Conservation (phyloP, 768 basidiomycete species). For the Russula sp. region DNA sequence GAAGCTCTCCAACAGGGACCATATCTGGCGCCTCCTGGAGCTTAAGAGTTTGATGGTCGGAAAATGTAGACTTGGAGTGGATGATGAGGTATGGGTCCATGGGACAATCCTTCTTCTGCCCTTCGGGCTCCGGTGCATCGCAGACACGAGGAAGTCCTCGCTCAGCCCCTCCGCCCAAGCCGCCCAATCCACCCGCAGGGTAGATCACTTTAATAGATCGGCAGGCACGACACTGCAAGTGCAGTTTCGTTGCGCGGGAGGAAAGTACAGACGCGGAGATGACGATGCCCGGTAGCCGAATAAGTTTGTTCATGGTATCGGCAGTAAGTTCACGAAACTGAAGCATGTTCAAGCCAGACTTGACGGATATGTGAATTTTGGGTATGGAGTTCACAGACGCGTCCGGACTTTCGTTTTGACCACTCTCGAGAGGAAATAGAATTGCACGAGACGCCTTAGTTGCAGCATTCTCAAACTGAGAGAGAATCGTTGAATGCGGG, state of each 20-base stretch:
- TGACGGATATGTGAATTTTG: constrained; percentile 82
- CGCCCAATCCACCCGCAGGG: constrained; percentile 76
- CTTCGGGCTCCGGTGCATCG: constrained; percentile 73
- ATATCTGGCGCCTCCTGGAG: constrained; percentile 99
- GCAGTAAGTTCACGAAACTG: constrained; percentile 94
- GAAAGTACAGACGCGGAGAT: constrained; percentile 94
- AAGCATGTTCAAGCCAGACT: constrained; percentile 87
- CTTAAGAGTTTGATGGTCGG: constrained; percentile 95
- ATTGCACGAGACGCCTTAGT: constrained; percentile 80
- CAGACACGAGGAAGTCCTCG: constrained; percentile 83
- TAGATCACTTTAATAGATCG: constrained; percentile 74
- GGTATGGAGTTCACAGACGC: constrained; percentile 46
- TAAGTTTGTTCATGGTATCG: constrained; percentile 91
- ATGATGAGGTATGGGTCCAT: constrained; percentile 94
- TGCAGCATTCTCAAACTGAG: constrained; percentile 88
- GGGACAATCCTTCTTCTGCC: constrained; percentile 92
- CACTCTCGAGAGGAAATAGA: constrained; percentile 71
- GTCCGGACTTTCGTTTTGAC: constrained; percentile 46
- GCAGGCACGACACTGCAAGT: constrained; percentile 91
- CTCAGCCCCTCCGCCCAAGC: constrained; percentile 83
- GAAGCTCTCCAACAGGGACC: constrained; percentile 98
- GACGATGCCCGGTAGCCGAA: constrained; percentile 96
- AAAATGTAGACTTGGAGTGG: constrained; percentile 90
- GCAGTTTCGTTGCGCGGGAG: constrained; percentile 87
- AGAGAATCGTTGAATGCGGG: constrained; percentile 2